Evolutionary conservation across 768 basidiomycete genomes (phyloP).

Genomic region (Tricholoma matsutake): DNA sequence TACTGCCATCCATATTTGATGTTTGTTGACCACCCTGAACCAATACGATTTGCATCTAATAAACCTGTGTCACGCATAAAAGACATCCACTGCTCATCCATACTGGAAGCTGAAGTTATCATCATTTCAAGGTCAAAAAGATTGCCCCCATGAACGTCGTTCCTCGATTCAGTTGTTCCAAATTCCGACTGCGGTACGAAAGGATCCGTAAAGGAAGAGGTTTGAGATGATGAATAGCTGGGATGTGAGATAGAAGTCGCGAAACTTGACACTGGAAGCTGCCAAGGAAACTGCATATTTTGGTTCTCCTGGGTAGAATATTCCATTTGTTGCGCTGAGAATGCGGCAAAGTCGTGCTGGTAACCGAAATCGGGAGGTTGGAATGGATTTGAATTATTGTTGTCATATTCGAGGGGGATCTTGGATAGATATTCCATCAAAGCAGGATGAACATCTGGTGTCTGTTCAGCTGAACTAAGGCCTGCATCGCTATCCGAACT

Average conservation of each 20-base stretch:
- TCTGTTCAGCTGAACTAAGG: slow-evolving; percentile 21
- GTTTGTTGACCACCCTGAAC: no score
- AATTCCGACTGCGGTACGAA: slow-evolving; percentile 1
- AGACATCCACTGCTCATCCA: slow-evolving; percentile 64
- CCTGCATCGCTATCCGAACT: slow-evolving; percentile 16
- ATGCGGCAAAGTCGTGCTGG: neutral
- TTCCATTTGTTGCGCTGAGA: slow-evolving; percentile 2
- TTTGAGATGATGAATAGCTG: slow-evolving; percentile 1
- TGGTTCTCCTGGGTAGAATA: slow-evolving; percentile 1
- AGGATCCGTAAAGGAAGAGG: neutral
- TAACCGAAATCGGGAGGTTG: slow-evolving; percentile 2
- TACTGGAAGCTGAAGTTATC: slow-evolving; percentile 33
- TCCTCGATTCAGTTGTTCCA: neutral
- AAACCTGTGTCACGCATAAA: slow-evolving; percentile 64
- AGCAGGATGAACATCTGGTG: slow-evolving; percentile 53
- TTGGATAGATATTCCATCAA: slow-evolving; percentile 55
- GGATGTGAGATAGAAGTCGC: neutral
- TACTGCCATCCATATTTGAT: no score
- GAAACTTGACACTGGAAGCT: neutral
- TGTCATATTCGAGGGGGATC: slow-evolving; percentile 17
- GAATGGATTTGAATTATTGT: neutral
- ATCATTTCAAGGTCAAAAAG: slow-evolving; percentile 43
- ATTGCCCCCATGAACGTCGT: neutral
- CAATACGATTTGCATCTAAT: slow-evolving; percentile 16
- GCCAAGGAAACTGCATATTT: slow-evolving; percentile 9